Evolutionary conservation across 179 eudicot genomes (phyloP).

Genomic region (Beta corolliflora): DNA sequence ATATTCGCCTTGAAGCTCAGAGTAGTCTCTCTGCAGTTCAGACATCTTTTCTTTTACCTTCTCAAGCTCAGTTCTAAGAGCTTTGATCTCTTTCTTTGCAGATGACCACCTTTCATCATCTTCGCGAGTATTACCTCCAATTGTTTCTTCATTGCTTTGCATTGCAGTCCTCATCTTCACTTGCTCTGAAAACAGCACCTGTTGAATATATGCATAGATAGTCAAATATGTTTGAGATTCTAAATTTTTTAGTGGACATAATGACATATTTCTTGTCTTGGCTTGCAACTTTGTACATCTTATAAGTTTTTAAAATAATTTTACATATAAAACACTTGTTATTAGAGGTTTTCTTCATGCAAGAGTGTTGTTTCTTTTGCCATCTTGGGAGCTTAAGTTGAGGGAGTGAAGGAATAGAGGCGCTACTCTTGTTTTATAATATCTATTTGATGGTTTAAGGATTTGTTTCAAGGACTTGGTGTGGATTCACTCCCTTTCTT

Average conservation of each 20-base stretch:
- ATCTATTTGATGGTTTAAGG: not conserved
- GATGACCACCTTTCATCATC: slow-evolving; percentile 43
- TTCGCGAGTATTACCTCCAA: slow-evolving; percentile 28
- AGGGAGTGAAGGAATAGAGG: not conserved
- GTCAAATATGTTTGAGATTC: not conserved
- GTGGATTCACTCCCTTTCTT: not conserved
- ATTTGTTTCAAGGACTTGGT: not conserved
- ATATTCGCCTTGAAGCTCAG: slow-evolving; percentile 54
- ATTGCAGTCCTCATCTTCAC: slow-evolving; percentile 52
- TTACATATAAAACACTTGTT: not conserved
- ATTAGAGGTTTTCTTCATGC: not conserved
- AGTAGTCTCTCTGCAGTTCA: slow-evolving; percentile 53
- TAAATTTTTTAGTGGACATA: not conserved
- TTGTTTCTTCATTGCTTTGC: slow-evolving; percentile 45
- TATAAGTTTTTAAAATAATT: too few relatives aligned
- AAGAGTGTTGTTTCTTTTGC: not conserved
- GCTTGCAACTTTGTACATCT: not conserved
- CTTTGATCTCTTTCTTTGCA: slow-evolving; percentile 47
- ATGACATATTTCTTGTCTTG: not conserved
- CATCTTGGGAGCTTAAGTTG: not conserved
- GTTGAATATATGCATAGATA: slow-evolving; percentile 16
- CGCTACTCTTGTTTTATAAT: not conserved
- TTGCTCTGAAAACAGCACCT: slow-evolving; percentile 70
- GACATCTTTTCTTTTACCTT: slow-evolving; percentile 43
- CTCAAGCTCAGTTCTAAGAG: slow-evolving; percentile 51